Conservation (phyloP, 2,329 filamentous ascomycete genomes). For the Pseudovirgaria hyperparasitica region DNA sequence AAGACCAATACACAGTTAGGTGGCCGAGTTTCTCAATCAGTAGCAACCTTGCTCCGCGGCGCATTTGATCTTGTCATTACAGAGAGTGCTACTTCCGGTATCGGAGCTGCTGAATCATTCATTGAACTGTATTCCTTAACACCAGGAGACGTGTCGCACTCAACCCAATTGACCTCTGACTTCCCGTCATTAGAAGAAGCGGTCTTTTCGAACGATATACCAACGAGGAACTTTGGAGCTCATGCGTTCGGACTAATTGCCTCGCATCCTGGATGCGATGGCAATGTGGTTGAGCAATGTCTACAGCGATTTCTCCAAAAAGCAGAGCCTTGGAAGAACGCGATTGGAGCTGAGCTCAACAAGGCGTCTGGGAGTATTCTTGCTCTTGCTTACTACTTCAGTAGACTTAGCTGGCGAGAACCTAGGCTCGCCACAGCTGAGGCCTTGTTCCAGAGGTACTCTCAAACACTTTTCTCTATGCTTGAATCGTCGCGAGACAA, state of each 20-base stretch:
- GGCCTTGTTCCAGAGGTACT: conserved; percentile 27
- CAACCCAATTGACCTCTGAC: conserved; percentile 18
- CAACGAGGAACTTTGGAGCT: conserved; percentile 53
- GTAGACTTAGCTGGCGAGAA: conserved; percentile 40
- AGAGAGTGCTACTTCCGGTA: conserved; percentile 27
- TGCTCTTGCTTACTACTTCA: conserved; percentile 44
- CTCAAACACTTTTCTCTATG: conserved; percentile 36
- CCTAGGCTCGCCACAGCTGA: conserved; percentile 19
- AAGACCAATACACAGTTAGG: conserved; percentile 18
- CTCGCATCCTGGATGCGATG: conserved; percentile 42
- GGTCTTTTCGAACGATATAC: conserved; percentile 59
- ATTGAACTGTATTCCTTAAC: conserved; percentile 43
- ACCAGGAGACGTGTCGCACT: conserved; percentile 32
- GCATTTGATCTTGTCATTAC: conserved; percentile 32
- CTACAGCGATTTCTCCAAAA: conserved; percentile 35
- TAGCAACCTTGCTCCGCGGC: conserved; percentile 30
- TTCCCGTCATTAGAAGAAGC: conserved; percentile 42
- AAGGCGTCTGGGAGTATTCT: conserved; percentile 48
- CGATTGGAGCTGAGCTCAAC: conserved; percentile 47
- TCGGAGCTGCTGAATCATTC: conserved; percentile 36
- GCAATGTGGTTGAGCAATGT: conserved; percentile 28
- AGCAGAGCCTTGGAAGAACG: conserved; percentile 40
- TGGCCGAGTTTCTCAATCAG: conserved; percentile 17
- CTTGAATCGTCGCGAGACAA: conserved; percentile 42
- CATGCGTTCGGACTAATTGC: conserved; percentile 64